Conservation (phyloP, 2,329 filamentous ascomycete genomes). For the Cladophialophora bantiana region DNA sequence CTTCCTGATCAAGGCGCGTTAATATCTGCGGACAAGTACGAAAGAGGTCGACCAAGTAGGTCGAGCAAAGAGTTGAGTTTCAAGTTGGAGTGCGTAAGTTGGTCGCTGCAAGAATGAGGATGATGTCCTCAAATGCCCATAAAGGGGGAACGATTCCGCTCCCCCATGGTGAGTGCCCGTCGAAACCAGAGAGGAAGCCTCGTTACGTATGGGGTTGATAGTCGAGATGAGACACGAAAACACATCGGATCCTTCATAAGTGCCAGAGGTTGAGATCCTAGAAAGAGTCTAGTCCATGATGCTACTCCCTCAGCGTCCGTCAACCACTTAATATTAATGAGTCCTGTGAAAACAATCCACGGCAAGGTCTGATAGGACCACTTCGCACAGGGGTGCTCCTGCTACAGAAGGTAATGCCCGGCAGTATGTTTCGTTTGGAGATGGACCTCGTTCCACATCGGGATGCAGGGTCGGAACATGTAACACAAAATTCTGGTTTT, state of each 20-base stretch:
- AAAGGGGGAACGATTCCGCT: background rate
- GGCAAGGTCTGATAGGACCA: background rate
- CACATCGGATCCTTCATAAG: background rate
- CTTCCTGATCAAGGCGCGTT: no score
- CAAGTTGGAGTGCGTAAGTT: no score
- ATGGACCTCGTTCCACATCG: background rate
- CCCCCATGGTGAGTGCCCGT: background rate
- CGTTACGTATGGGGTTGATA: background rate
- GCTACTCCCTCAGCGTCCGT: background rate
- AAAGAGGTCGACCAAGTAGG: no score
- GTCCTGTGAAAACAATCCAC: background rate
- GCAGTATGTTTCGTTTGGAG: background rate
- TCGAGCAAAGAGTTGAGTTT: no score
- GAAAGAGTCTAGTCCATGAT: background rate
- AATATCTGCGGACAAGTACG: no score
- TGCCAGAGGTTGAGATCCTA: background rate
- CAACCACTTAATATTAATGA: background rate
- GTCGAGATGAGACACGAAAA: background rate
- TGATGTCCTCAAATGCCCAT: no score
- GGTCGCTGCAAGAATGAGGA: no score
- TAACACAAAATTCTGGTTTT: constrained; percentile 4
- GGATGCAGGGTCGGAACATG: background rate
- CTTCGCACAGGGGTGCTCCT: background rate
- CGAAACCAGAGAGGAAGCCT: background rate
- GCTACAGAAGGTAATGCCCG: background rate